Conservation (phyloP, 306 rosid genomes). For the Vicia sativa region DNA sequence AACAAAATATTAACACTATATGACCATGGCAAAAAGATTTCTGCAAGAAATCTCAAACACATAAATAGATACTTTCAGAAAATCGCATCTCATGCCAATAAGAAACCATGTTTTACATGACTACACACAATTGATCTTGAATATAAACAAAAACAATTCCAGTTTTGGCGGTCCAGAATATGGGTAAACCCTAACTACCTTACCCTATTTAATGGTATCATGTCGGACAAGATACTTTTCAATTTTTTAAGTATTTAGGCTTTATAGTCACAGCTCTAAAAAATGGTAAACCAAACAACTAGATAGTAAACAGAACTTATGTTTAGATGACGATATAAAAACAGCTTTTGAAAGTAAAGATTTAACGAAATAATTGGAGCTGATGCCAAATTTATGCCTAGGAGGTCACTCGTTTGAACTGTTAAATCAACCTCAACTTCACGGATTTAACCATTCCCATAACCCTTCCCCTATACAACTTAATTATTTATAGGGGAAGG, state of each 20-base stretch:
- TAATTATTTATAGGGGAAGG: background rate
- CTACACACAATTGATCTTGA: background rate
- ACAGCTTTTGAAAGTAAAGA: conserved; percentile 1
- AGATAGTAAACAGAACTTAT: background rate
- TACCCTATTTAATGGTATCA: background rate
- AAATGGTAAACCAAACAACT: background rate
- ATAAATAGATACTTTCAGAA: conserved; percentile 10
- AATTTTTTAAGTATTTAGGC: background rate
- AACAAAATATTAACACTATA: background rate
- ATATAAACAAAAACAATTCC: background rate
- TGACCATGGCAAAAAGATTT: conserved; percentile 13
- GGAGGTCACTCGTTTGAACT: background rate
- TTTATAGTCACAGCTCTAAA: conserved; percentile 3
- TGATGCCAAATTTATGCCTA: background rate
- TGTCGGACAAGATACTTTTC: background rate
- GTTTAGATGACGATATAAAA: background rate
- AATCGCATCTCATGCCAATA: conserved; percentile 25
- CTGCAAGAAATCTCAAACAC: conserved; percentile 24
- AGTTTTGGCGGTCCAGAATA: background rate
- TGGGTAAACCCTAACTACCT: background rate
- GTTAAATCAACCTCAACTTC: background rate
- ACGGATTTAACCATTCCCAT: background rate
- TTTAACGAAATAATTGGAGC: background rate
- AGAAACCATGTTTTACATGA: conserved; percentile 25
- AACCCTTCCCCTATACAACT: background rate